Conservation (phyloP, 2,329 filamentous ascomycete species). For the Zymoseptoria brevis region DNA sequence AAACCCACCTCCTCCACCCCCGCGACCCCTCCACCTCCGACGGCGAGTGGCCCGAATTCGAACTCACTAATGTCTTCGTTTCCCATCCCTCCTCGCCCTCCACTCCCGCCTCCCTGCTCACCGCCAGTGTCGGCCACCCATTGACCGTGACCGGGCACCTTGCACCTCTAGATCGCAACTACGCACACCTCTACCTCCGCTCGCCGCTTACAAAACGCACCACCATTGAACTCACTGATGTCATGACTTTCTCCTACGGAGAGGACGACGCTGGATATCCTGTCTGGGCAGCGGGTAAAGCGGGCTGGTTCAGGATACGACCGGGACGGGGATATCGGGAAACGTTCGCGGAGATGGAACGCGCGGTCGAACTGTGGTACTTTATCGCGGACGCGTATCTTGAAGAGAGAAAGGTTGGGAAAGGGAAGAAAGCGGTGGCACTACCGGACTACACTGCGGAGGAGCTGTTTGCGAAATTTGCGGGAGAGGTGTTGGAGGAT, state of each 20-base stretch:
- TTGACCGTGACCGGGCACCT: conserved; percentile 55
- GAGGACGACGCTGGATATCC: conserved; percentile 48
- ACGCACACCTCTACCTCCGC: conserved; percentile 19
- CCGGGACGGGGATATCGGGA: conserved; percentile 50
- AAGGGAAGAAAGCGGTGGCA: conserved; percentile 28
- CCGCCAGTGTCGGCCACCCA: conserved; percentile 53
- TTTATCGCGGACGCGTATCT: conserved; percentile 51
- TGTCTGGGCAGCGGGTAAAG: conserved; percentile 58
- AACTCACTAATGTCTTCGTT: conserved; percentile 54
- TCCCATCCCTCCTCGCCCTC: conserved; percentile 3
- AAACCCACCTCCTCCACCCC: conserved; percentile 34
- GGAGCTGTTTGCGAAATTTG: conserved; percentile 34
- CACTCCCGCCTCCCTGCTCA: conserved; percentile 47
- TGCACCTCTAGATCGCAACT: conserved; percentile 42
- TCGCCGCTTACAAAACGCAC: conserved; percentile 31
- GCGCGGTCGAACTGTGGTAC: conserved; percentile 59
- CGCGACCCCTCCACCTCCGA: conserved; percentile 31
- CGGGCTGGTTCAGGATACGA: conserved; percentile 61
- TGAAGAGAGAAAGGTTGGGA: conserved; percentile 23
- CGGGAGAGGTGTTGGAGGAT: conserved; percentile 14
- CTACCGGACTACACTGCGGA: conserved; percentile 28
- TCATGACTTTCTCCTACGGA: conserved; percentile 41
- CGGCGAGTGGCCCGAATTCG: conserved; percentile 53
- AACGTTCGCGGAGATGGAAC: conserved; percentile 53
- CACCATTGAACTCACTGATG: conserved; percentile 44